phyloP scores from a whole-genome alignment of 2,329 filamentous ascomycete species.

The Penicillium frequentans region DNA sequence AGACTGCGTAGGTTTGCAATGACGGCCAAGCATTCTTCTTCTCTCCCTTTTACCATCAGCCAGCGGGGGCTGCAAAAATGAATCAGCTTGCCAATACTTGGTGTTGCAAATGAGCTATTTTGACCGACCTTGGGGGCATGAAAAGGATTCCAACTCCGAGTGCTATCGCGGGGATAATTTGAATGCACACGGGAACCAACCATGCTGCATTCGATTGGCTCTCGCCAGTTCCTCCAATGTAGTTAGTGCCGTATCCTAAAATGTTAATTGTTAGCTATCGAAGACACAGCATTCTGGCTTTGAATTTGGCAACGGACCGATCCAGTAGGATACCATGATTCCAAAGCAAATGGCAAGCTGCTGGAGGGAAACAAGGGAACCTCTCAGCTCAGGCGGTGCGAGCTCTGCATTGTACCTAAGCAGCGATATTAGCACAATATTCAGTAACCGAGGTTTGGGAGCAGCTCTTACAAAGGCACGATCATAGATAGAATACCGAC shows the following conservation, averaged over 20 bases:
- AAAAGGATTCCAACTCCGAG: constrained; percentile 39
- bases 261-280: background rate
- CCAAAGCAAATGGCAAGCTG: constrained; percentile 28
- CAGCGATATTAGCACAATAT: background rate
- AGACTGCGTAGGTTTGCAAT: constrained; percentile 14
- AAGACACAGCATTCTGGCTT: background rate
- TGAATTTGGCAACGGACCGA: constrained; percentile 6
- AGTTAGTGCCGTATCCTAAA: constrained; percentile 36
- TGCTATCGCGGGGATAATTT: constrained; percentile 37
- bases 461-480: background rate
- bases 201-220: constrained; percentile 39
- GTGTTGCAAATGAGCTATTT: background rate
- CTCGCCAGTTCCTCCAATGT: constrained; percentile 32
- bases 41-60: constrained; percentile 45
- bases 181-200: constrained; percentile 46
- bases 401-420: constrained; percentile 50
- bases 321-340: constrained; percentile 29
- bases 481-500: background rate
- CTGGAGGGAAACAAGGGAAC: constrained; percentile 28
- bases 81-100: background rate
- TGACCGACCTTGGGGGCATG: constrained; percentile 36
- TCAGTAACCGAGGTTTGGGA: background rate
- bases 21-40: constrained; percentile 39
- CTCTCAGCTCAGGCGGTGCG: constrained; percentile 27
- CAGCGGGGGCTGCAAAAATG: constrained; percentile 43